Conservation (phyloP, 1,284 basidiomycete species). For the Fistulina hepatica region DNA sequence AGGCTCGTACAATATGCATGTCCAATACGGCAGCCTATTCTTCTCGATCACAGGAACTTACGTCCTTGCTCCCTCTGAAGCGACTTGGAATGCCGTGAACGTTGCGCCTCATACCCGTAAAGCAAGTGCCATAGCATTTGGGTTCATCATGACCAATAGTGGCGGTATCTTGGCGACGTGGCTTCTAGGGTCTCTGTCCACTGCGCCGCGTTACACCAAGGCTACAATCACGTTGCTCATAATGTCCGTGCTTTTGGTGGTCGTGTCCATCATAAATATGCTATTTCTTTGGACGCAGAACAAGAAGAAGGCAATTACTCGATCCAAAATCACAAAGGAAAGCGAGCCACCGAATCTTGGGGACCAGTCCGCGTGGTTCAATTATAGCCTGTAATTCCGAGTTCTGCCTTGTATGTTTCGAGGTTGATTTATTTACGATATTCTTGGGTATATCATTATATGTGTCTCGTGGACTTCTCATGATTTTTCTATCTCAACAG, state of each 20-base stretch:
- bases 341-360: conserved; percentile 14
- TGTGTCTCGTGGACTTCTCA: too few species aligned
- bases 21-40: conserved; percentile 41
- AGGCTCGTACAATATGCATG: too few species aligned
- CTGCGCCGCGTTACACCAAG: conserved; percentile 30
- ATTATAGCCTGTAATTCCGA: conserved; percentile 18
- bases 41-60: conserved; percentile 38
- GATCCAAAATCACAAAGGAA: conserved; percentile 6
- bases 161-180: conserved; percentile 50
- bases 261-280: conserved; percentile 22
- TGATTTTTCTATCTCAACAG: too few species aligned
- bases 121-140: conserved; percentile 43
- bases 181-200: conserved; percentile 36
- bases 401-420: too few species aligned
- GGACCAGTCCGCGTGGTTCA: conserved; percentile 15
- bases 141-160: conserved; percentile 41
- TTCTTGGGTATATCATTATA: too few species aligned
- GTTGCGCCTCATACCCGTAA: conserved; percentile 42
- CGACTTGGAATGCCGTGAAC: conserved; percentile 49
- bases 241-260: conserved; percentile 23
- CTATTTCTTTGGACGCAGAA: conserved; percentile 20
- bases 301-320: conserved; percentile 18
- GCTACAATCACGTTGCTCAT: conserved; percentile 28
- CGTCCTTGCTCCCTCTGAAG: conserved; percentile 30
- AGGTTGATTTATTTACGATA: too few species aligned